Percentiles rank a stretch among this genome's conserved stretches.
These are phyloP conservation scores for Lachnellula willkommii DNA, from an alignment of 2,329 filamentous ascomycete species.

Conservation along the genomic window DNA sequence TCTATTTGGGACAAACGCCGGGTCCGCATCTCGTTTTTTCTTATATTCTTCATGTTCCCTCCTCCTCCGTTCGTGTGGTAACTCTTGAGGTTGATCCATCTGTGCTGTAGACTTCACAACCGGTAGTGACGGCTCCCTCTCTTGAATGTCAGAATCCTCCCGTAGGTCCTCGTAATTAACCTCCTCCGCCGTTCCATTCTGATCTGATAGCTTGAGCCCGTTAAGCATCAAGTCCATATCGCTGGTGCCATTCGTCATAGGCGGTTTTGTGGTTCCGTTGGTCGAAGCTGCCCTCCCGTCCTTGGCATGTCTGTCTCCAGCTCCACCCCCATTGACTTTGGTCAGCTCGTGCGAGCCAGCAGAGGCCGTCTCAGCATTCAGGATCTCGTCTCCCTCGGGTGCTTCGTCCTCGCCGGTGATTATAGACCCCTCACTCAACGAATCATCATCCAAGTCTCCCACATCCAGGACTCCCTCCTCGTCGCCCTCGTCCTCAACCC, in stretches of 20 bases:
- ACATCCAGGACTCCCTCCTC: conserved; percentile 56
- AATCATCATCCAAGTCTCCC: conserved; percentile 59
- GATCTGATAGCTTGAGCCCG: conserved; percentile 33
- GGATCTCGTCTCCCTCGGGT: conserved; percentile 59
- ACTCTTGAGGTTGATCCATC: conserved; percentile 46
- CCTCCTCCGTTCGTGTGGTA: conserved; percentile 63
- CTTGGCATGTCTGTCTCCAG: conserved; percentile 22
- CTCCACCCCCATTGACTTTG: conserved; percentile 33
- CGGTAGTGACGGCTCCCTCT: conserved; percentile 24
- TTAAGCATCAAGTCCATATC: conserved; percentile 58
- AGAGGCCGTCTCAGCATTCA: conserved; percentile 56
- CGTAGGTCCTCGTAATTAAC: conserved; percentile 31
- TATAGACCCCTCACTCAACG: conserved; percentile 58
- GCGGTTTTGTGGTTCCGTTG: conserved; percentile 33
- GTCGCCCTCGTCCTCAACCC: conserved; percentile 65
- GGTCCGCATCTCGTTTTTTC: conserved; percentile 81
- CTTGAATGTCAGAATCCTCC: conserved; percentile 23
- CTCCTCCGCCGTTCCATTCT: conserved; percentile 19
- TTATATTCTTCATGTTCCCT: conserved; percentile 89
- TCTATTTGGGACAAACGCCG: conserved; percentile 87
- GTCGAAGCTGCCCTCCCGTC: conserved; percentile 24
- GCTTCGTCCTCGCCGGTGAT: conserved; percentile 56
- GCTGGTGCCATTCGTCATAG: conserved; percentile 34
- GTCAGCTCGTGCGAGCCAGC: conserved; percentile 31
- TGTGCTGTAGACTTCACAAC: conserved; percentile 35